Percentiles rank a stretch among this genome's conserved stretches.
Conservation (phyloP, 2,329 filamentous ascomycete species). For the Cladorrhinum sp. region DNA sequence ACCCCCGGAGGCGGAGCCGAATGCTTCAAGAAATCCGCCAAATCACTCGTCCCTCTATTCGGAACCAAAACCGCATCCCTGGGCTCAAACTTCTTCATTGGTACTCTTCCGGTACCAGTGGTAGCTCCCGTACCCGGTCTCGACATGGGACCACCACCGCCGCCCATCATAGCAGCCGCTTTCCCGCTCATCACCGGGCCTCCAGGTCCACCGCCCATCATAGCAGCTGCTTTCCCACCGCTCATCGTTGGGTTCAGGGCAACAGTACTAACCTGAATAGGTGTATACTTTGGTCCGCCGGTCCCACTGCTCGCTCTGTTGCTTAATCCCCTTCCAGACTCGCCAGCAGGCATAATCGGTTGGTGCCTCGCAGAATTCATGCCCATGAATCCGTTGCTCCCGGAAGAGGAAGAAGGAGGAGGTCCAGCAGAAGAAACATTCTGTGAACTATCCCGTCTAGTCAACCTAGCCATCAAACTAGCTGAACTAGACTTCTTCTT, state of each 20-base stretch:
- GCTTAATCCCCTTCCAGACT: conserved; percentile 36
- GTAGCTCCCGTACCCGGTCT: background rate
- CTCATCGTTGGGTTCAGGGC: conserved; percentile 22
- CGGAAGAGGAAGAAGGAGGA: conserved; percentile 27
- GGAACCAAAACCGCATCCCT: conserved; percentile 46
- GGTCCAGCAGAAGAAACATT: conserved; percentile 16
- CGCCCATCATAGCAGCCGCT: conserved; percentile 9
- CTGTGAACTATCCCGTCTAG: conserved; percentile 38
- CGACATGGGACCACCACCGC: background rate
- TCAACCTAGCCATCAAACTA: conserved; percentile 60
- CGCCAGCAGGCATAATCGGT: conserved; percentile 25
- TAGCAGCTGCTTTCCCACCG: conserved; percentile 32
- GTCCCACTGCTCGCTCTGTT: conserved; percentile 37
- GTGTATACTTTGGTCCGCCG: conserved; percentile 43
- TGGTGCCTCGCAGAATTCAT: conserved; percentile 16
- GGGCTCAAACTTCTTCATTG: conserved; percentile 58
- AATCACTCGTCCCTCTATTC: conserved; percentile 56
- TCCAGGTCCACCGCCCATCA: conserved; percentile 6
- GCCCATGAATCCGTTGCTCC: conserved; percentile 22
- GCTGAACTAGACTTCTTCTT: conserved; percentile 65
- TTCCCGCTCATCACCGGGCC: background rate
- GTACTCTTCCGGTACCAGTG: conserved; percentile 37
- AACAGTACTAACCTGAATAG: conserved; percentile 44
- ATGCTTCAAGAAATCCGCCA: conserved; percentile 70
- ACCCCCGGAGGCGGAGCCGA: conserved; percentile 58